These are phyloP conservation scores for Firmiana major DNA, from an alignment of 345 rosid genomes.

Conservation along the genomic window DNA sequence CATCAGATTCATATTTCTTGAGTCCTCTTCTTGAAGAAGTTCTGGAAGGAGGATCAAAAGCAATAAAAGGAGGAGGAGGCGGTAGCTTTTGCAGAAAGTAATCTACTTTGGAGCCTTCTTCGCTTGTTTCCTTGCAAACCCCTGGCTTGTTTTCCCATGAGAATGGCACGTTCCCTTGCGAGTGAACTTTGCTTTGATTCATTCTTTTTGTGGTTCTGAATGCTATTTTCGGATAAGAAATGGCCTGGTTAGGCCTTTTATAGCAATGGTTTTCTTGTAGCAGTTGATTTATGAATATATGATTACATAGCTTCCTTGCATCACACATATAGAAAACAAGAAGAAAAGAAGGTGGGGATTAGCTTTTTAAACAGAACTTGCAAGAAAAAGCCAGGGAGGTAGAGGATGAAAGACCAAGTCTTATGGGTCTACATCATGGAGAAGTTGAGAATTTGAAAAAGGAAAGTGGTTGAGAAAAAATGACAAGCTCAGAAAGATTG, in stretches of 20 bases:
- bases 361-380: slow-evolving; percentile 2
- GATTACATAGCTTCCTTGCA: not conserved
- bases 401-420: slow-evolving; percentile 13
- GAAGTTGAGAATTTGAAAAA: not conserved
- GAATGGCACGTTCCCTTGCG: slow-evolving; percentile 31
- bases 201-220: not conserved
- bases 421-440: not conserved
- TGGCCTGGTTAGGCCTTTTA: slow-evolving; percentile 4
- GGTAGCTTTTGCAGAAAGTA: slow-evolving; percentile 25
- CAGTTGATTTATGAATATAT: not conserved
- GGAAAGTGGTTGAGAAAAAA: not conserved
- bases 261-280: not conserved
- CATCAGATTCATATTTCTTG: slow-evolving; percentile 19
- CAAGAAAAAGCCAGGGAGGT: not conserved
- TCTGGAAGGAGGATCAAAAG: slow-evolving; percentile 30
- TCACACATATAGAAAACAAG: not conserved
- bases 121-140: slow-evolving; percentile 23
- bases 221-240: not conserved
- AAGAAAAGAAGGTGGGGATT: not conserved
- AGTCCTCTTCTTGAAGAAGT: slow-evolving; percentile 30
- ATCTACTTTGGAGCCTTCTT: not conserved
- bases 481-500: slow-evolving; percentile 1
- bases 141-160: slow-evolving; percentile 29
- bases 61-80: slow-evolving; percentile 37
- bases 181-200: slow-evolving; percentile 17